Percentiles rank a stretch among this genome's conserved stretches.
phyloP scores from a whole-genome alignment of 768 basidiomycete species.

The Suillus decipiens region DNA sequence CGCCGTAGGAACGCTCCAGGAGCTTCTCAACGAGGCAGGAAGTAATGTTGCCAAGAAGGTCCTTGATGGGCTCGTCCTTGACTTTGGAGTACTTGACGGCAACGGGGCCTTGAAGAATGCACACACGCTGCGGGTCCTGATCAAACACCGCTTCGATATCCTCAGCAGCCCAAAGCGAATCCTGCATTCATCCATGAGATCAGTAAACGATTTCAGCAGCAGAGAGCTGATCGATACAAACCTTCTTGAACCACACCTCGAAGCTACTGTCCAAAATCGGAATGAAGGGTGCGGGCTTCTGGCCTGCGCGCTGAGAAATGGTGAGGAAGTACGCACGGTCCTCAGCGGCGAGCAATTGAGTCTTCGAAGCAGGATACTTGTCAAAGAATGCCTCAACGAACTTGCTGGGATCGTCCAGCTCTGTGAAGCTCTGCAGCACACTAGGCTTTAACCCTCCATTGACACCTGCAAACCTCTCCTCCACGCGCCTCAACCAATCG shows the following conservation, averaged over 20 bases:
- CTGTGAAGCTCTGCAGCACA: conserved; percentile 76
- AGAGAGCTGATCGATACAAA: conserved; percentile 30
- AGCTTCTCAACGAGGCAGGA: conserved; percentile 74
- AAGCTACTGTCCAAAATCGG: conserved; percentile 91
- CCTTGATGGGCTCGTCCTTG: conserved; percentile 94
- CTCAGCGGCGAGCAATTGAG: conserved; percentile 88
- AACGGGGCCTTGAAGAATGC: conserved; percentile 96
- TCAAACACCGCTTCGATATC: conserved; percentile 99
- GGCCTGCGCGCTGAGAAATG: conserved; percentile 92
- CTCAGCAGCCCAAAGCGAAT: conserved; percentile 96
- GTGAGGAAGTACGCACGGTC: conserved; percentile 96
- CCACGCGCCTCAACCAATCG: conserved; percentile 95
- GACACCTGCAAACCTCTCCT: conserved; percentile 93
- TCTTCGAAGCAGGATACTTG: conserved; percentile 76
- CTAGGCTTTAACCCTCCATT: conserved; percentile 83
- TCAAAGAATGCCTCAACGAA: conserved; percentile 85
- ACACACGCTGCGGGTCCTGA: conserved; percentile 97
- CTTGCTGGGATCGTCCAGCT: conserved; percentile 78
- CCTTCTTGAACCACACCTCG: conserved; percentile 99
- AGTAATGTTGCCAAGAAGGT: conserved; percentile 89
- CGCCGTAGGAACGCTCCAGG: conserved; percentile 73
- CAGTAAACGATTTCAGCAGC: conserved; percentile 11
- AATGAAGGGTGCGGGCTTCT: conserved; percentile 98
- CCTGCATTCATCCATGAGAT: conserved; percentile 45
- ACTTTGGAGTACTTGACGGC: conserved; percentile 84